phyloP scores from a whole-genome alignment of 257 asterid genomes.

The Coffea eugenioides region DNA sequence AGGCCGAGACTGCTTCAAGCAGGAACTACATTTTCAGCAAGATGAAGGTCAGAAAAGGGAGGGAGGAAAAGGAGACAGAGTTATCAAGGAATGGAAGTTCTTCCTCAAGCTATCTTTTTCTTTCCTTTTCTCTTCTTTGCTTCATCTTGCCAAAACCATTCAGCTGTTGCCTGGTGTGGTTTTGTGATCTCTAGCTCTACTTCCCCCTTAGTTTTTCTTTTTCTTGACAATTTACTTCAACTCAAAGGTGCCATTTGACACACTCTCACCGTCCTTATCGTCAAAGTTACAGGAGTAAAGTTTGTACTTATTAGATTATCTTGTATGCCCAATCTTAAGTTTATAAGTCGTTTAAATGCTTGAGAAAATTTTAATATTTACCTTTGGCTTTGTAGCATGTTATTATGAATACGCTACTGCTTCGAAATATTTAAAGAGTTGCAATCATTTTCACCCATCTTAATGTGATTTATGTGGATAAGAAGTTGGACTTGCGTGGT shows the following conservation, averaged over 20 bases:
- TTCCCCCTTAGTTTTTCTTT: not conserved
- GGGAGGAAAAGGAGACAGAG: not conserved
- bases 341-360: not conserved
- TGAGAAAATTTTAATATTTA: not conserved
- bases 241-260: not conserved
- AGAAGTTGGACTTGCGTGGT: not conserved
- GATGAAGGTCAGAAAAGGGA: not conserved
- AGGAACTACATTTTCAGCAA: not conserved
- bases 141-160: not conserved
- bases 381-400: not conserved
- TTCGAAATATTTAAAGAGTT: not conserved
- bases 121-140: not conserved
- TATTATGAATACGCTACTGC: not conserved
- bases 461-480: not conserved
- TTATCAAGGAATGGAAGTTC: not conserved
- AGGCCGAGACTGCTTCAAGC: not conserved
- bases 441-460: not conserved
- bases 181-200: not conserved
- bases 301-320: not conserved
- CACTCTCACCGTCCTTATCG: no score
- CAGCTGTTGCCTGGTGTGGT: not conserved
- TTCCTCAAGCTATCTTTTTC: not conserved
- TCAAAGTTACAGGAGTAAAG: not conserved
- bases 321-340: not conserved
- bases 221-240: not conserved